These are phyloP conservation scores for Rhizophora apiculata DNA, from an alignment of 345 rosid species.

Conservation along the genomic window DNA sequence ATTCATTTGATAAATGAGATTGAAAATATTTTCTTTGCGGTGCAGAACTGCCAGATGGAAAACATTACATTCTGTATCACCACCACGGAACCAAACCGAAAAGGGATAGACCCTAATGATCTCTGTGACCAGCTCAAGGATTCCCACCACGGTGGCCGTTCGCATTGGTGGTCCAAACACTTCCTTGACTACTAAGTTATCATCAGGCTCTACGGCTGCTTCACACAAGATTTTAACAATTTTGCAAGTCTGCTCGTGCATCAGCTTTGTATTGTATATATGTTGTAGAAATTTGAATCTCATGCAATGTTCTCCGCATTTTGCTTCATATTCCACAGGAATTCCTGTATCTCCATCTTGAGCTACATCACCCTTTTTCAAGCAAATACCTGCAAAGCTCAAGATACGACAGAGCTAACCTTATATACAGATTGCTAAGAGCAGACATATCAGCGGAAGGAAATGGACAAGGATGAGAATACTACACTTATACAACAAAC, in stretches of 20 bases:
- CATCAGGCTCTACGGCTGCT: not conserved
- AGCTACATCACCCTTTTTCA: not conserved
- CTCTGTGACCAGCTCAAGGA: not conserved
- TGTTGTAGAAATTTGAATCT: not conserved
- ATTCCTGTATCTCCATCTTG: not conserved
- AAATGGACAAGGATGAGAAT: not conserved
- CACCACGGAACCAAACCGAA: not conserved
- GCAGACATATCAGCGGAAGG: no score
- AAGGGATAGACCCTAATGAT: not conserved
- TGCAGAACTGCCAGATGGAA: constrained; percentile 9
- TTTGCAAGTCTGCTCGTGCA: not conserved
- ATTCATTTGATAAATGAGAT: constrained; percentile 6
- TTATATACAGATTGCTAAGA: not conserved
- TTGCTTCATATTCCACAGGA: no score
- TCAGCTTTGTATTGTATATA: not conserved
- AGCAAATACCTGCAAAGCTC: not conserved
- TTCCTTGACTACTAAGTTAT: not conserved
- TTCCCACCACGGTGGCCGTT: not conserved
- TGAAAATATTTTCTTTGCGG: constrained; percentile 15
- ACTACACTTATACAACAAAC: not conserved
- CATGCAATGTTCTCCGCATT: no score
- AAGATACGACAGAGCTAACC: not conserved
- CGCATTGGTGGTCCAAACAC: not conserved
- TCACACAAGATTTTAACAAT: not conserved
- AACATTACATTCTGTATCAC: not conserved